Percentiles rank a stretch among this genome's conserved stretches.
Evolutionary conservation across 805 yeast species (phyloP).

Genomic region (Clavispora asparagi): DNA sequence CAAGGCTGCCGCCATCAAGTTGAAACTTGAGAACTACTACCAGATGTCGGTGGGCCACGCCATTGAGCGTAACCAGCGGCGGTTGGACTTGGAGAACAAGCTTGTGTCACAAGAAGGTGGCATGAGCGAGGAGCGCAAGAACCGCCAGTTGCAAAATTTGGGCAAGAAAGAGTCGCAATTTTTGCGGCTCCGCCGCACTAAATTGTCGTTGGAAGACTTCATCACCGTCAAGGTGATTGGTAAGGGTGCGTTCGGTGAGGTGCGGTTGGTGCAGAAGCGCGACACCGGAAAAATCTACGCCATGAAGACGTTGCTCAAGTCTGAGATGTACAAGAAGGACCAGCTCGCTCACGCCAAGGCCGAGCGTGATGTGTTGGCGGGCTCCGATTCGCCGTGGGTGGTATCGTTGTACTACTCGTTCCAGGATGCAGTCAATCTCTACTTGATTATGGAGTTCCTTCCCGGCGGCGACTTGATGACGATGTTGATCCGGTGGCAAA

Average conservation of each 20-base stretch:
- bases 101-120: conserved; percentile 57
- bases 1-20: conserved; percentile 75
- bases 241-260: conserved; percentile 98
- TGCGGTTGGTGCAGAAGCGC: conserved; percentile 83
- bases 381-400: conserved; percentile 85
- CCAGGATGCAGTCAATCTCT: conserved; percentile 71
- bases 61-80: conserved; percentile 89
- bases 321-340: conserved; percentile 93
- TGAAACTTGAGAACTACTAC: conserved; percentile 78
- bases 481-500: conserved; percentile 91
- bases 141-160: conserved; percentile 71
- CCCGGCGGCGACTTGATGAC: conserved; percentile 93
- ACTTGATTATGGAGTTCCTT: conserved; percentile 68
- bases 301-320: conserved; percentile 85
- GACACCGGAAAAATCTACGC: conserved; percentile 92
- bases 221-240: conserved; percentile 86
- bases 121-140: conserved; percentile 74
- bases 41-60: conserved; percentile 86
- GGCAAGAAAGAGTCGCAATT: conserved; percentile 89
- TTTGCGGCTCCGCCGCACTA: conserved; percentile 77
- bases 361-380: conserved; percentile 91
- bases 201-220: conserved; percentile 78
- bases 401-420: conserved; percentile 77
- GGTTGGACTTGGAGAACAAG: conserved; percentile 76
- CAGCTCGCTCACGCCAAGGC: conserved; percentile 95